These are phyloP conservation scores for Arachis monticola DNA, from an alignment of 331 rosid genomes.

Conservation along the genomic window DNA sequence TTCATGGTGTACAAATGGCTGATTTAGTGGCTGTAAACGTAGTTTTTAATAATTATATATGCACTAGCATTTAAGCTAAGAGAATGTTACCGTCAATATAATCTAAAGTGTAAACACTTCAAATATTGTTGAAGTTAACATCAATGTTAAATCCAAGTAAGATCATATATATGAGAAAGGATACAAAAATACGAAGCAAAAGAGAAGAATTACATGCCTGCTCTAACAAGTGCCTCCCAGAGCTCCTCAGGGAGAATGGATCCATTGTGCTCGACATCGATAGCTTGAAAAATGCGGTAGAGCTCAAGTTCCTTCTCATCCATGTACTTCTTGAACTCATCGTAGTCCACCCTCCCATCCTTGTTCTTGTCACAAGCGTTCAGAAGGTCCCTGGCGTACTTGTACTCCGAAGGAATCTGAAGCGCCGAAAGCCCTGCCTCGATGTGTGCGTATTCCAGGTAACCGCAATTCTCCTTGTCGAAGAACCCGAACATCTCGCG, in stretches of 20 bases:
- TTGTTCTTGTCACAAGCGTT: constrained; percentile 72
- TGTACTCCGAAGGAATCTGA: constrained; percentile 73
- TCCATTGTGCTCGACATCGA: constrained; percentile 82
- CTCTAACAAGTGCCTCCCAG: constrained; percentile 78
- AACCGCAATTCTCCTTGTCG: constrained; percentile 67
- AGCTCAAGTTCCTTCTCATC: constrained; percentile 89
- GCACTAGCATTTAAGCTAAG: not conserved
- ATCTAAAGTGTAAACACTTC: too few species aligned
- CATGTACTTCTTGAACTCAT: constrained; percentile 77
- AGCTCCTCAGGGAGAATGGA: constrained; percentile 87
- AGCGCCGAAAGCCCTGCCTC: constrained; percentile 75
- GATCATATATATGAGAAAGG: too few species aligned
- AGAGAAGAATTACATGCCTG: constrained; percentile 46
- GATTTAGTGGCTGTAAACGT: too few species aligned
- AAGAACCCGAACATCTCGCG: constrained; percentile 65
- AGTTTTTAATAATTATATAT: too few species aligned
- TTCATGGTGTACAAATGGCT: too few species aligned
- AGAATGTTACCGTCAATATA: too few species aligned
- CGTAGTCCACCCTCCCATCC: constrained; percentile 74
- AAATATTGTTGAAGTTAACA: too few species aligned
- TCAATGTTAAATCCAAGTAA: too few species aligned
- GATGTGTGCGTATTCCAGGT: constrained; percentile 60
- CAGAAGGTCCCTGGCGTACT: constrained; percentile 78
- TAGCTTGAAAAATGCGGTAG: constrained; percentile 81
- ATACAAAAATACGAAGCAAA: not conserved